A percentile compares a stretch with the other conserved stretches of the same genome.
Evolutionary conservation across 768 basidiomycete genomes (phyloP).

Genomic region (Suillus discolor): DNA sequence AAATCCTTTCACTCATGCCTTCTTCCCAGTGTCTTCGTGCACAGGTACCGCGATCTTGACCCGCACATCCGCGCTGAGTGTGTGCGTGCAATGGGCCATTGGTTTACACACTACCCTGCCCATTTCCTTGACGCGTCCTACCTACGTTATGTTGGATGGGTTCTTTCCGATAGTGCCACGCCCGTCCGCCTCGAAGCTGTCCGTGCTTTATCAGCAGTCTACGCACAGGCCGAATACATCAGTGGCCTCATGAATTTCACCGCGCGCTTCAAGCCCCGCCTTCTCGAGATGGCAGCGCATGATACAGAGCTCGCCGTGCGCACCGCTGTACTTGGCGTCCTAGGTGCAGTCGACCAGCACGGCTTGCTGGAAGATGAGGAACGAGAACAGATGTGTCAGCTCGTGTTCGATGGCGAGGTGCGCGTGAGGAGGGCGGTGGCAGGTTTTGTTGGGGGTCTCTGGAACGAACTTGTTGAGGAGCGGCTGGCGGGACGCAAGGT

Average conservation of each 20-base stretch:
- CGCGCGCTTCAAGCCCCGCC: constrained; percentile 88
- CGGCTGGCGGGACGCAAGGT: constrained; percentile 51
- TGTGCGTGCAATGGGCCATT: constrained; percentile 82
- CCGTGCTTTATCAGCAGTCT: constrained; percentile 77
- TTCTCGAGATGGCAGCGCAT: constrained; percentile 90
- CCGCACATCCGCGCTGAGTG: constrained; percentile 92
- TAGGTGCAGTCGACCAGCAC: constrained; percentile 80
- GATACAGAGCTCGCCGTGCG: constrained; percentile 87
- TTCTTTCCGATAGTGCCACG: constrained; percentile 85
- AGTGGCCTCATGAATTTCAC: constrained; percentile 85
- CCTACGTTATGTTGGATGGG: constrained; percentile 94
- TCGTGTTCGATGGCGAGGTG: constrained; percentile 85
- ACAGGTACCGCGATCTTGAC: constrained; percentile 94
- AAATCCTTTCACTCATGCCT: constrained; percentile 1
- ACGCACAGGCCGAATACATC: constrained; percentile 76
- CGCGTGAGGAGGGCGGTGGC: constrained; percentile 82
- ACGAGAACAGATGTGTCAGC: constrained; percentile 74
- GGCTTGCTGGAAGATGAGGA: constrained; percentile 89
- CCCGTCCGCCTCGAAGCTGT: constrained; percentile 91
- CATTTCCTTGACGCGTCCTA: constrained; percentile 87
- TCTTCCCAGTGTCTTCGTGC: constrained; percentile 80
- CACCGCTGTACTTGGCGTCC: constrained; percentile 83
- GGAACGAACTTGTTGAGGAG: constrained; percentile 80
- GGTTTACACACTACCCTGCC: constrained; percentile 88
- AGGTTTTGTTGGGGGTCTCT: constrained; percentile 75